These are phyloP conservation scores for Aspergillus calidoustus DNA, from an alignment of 2,329 filamentous ascomycete genomes.

Conservation along the genomic window DNA sequence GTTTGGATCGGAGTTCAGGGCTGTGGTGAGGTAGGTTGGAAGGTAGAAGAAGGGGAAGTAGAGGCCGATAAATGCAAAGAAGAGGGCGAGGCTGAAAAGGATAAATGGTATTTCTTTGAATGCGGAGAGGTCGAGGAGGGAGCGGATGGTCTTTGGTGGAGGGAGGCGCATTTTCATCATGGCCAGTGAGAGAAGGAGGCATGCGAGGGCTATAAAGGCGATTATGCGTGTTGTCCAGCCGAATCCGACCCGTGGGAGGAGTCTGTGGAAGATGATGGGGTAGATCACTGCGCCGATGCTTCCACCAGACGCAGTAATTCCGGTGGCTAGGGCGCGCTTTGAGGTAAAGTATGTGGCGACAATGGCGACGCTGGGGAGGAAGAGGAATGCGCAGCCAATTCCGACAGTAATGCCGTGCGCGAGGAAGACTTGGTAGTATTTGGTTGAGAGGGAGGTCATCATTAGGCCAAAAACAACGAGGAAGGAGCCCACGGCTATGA, in stretches of 20 bases:
- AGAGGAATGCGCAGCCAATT: constrained; percentile 42
- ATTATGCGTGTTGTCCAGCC: neutral
- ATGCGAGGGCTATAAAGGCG: neutral
- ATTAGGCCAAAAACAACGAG: neutral
- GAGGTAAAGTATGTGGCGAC: constrained; percentile 40
- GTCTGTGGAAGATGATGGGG: neutral
- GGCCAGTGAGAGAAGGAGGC: neutral
- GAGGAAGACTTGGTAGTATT: neutral
- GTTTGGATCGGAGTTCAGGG: constrained; percentile 43
- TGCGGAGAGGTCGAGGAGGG: constrained; percentile 41
- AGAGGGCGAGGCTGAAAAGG: constrained; percentile 44
- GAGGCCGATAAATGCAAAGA: constrained; percentile 48
- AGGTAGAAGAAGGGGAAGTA: constrained; percentile 59
- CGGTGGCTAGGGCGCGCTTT: constrained; percentile 36
- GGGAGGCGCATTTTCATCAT: constrained; percentile 22
- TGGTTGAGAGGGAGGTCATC: neutral
- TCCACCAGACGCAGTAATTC: constrained; percentile 34
- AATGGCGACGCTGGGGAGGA: constrained; percentile 34
- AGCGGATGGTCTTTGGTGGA: constrained; percentile 33
- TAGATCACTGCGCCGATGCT: constrained; percentile 29
- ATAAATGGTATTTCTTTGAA: constrained; percentile 45
- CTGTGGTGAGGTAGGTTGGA: constrained; percentile 63
- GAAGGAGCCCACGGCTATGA: constrained; percentile 27
- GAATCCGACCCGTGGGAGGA: neutral
- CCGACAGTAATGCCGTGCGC: constrained; percentile 39